Base-by-base conservation (phyloP, 192 early-diverging fungal species). In the Coemansia sp. region DNA sequence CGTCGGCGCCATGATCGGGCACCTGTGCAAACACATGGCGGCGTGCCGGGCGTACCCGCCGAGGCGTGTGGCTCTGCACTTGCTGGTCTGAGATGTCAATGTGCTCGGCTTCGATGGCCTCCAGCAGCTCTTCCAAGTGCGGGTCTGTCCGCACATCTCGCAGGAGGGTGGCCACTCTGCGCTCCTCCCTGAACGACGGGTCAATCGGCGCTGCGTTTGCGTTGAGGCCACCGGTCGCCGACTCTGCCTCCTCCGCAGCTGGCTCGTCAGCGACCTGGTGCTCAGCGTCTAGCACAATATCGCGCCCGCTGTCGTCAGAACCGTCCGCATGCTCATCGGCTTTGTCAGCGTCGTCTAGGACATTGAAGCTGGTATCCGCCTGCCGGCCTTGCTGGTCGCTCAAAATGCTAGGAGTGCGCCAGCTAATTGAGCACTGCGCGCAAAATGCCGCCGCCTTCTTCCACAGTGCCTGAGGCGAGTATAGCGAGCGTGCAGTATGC, bases 161-260 rank as follows among this genome's bases (percentile, higher is more conserved):
- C 43, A 79, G 36, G 29, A 79, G 25, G 22, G 53, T 63, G 4
- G 76, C 76, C 25, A 79, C 46, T 2, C 71, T 66, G n/a, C 76
- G 71, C 64, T 73, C 76, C 29, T 79, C 76, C 45, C 38, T 53
- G 32, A 79, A 79, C 27, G 76, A 79, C 45, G 71, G 65, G 38
- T 77, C 75, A 22, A 73, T 73, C 2, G 75, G 39, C 14, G 57
- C 31, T 27, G 22, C 53, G 14, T 64, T 62, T 8, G 12, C 56
- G 5, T 6, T 41, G 37, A 32, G 22, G 15, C 10, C 29, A 6
- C 20, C 40, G 15, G 22, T 31, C 65, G 24, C 22, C 20, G 12
- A 25, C 37, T 43, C 53, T 27, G 14, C 8, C 56, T 40, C 36
- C 36, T 32, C 27, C 46, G 15, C 37, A 14, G 17, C 40, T 1